Conservation (phyloP, 179 eudicot species). For the Silene coronaria region DNA sequence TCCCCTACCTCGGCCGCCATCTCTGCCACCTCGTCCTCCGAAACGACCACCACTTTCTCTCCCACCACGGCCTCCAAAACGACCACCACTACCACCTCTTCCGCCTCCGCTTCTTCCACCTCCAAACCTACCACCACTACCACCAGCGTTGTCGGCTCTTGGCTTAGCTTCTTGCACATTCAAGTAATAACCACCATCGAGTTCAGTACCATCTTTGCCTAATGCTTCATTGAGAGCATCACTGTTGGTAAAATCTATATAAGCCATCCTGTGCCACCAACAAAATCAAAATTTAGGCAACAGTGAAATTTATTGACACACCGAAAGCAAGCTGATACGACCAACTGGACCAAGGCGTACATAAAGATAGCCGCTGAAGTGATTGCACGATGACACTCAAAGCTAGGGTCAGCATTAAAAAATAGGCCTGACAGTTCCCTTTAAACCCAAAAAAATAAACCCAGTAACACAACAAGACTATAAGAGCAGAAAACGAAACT, state of each 20-base stretch:
- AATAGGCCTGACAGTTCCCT: too few species aligned
- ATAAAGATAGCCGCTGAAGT: too few species aligned
- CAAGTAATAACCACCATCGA: conserved; percentile 39
- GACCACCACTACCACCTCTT: conserved; percentile 25
- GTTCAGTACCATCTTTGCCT: conserved; percentile 42
- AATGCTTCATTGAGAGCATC: conserved; percentile 41
- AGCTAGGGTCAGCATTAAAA: too few species aligned
- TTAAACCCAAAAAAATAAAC: neutral
- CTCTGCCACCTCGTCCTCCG: too few species aligned
- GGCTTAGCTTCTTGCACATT: conserved; percentile 59
- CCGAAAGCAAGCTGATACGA: neutral
- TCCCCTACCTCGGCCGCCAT: neutral
- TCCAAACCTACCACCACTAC: conserved; percentile 24
- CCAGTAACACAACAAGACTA: neutral
- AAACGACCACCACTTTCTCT: neutral
- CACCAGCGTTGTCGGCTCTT: conserved; percentile 29
- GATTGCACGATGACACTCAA: too few species aligned
- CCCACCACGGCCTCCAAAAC: neutral
- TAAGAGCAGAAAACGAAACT: neutral
- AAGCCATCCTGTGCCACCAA: conserved; percentile 46
- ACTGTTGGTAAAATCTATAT: conserved; percentile 43
- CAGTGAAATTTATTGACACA: neutral
- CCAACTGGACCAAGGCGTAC: too few species aligned
- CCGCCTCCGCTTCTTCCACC: conserved; percentile 35
- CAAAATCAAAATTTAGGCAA: neutral